Conservation (phyloP, 768 basidiomycete species). For the Amanita inopinata region DNA sequence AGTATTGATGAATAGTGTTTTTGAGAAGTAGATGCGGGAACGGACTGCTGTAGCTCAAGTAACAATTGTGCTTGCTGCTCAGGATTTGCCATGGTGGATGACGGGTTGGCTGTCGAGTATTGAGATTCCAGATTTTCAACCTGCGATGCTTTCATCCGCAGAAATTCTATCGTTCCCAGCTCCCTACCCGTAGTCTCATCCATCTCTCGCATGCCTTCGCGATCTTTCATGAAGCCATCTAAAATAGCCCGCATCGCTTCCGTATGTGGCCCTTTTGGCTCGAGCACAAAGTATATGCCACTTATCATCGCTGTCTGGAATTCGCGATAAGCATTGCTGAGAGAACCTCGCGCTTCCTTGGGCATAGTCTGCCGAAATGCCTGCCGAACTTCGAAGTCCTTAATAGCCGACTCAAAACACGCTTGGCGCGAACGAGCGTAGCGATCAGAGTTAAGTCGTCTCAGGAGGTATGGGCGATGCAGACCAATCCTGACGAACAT, state of each 20-base stretch:
- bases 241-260: conserved; percentile 70
- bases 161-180: conserved; percentile 76
- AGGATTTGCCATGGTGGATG: conserved; percentile 10
- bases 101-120: conserved; percentile 15
- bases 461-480: conserved; percentile 82
- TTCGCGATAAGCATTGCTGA: conserved; percentile 77
- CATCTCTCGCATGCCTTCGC: conserved; percentile 54
- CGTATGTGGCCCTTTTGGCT: conserved; percentile 64
- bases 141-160: conserved; percentile 61
- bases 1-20: conserved; percentile 23
- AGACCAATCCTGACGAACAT: conserved; percentile 78
- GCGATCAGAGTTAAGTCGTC: conserved; percentile 68
- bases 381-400: conserved; percentile 74
- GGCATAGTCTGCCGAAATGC: conserved; percentile 53
- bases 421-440: conserved; percentile 75
- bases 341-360: conserved; percentile 55
- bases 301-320: conserved; percentile 88
- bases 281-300: conserved; percentile 75
- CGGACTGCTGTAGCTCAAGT: conserved; percentile 35
- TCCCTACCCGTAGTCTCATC: conserved; percentile 79
- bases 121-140: conserved; percentile 27
- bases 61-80: conserved; percentile 45
- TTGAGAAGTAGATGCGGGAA: conserved; percentile 22
- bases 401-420: conserved; percentile 86
- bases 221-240: conserved; percentile 68